Percentiles rank a stretch among this genome's conserved stretches.
Evolutionary conservation across 495 filamentous ascomycete species (phyloP).

Genomic region (Coniosporium apollinis): DNA sequence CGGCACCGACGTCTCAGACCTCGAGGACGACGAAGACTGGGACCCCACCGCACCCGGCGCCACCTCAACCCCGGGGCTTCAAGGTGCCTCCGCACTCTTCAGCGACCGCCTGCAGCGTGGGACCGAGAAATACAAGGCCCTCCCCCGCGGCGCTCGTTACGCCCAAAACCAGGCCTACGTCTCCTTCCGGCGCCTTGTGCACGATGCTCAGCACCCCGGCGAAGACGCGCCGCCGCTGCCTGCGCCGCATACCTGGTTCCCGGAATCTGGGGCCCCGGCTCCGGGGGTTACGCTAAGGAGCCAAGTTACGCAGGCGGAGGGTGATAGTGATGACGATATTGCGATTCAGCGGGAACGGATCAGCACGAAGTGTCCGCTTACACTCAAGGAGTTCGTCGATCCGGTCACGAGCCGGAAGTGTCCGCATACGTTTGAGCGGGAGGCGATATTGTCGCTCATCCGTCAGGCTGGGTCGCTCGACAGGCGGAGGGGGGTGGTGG

Average conservation of each 20-base stretch:
- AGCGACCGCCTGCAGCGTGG: conserved; percentile 9
- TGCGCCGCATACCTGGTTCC: conserved; percentile 58
- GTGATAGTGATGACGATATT: conserved; percentile 52
- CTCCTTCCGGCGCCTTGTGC: conserved; percentile 57
- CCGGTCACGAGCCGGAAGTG: conserved; percentile 64
- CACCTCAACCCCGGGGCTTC: conserved; percentile 2
- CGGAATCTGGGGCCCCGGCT: conserved; percentile 17
- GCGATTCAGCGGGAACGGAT: conserved; percentile 50
- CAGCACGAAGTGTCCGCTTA: conserved; percentile 68
- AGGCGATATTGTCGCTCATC: conserved; percentile 53
- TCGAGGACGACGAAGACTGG: conserved; percentile 13
- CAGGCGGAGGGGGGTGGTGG: conserved; percentile 10
- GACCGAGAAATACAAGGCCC: conserved; percentile 18
- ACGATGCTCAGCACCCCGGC: conserved; percentile 53
- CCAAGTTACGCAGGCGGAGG: conserved; percentile 17
- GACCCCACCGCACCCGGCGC: conserved; percentile 11
- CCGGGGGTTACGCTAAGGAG: conserved; percentile 18
- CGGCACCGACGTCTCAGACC: conserved; percentile 8
- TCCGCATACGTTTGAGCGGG: conserved; percentile 66
- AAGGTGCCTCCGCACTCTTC: conserved; percentile 10
- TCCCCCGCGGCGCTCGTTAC: conserved; percentile 32
- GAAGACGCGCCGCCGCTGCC: conserved; percentile 47
- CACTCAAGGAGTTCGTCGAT: conserved; percentile 51
- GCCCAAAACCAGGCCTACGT: conserved; percentile 63
- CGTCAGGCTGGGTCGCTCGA: conserved; percentile 13